phyloP scores from a whole-genome alignment of 345 rosid genomes.

The Camelina sativa region DNA sequence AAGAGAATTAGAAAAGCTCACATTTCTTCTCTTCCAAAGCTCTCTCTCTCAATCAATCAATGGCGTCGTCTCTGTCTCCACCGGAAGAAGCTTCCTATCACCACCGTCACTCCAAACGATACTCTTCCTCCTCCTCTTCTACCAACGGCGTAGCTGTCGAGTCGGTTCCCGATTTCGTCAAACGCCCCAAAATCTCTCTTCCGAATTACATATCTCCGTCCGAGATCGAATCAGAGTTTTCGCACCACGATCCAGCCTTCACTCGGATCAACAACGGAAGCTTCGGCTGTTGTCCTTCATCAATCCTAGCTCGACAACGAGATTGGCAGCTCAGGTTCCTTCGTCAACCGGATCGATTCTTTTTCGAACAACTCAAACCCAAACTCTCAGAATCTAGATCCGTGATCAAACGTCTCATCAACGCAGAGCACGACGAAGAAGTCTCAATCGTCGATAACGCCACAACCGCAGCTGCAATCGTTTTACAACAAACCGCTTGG shows the following conservation, averaged over 20 bases:
- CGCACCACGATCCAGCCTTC: conserved; percentile 70
- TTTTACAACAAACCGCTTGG: conserved; percentile 74
- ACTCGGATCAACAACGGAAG: conserved; percentile 93
- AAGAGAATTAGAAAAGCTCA: background rate
- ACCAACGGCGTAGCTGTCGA: conserved; percentile 18
- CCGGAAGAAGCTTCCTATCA: conserved; percentile 38
- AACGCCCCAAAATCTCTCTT: conserved; percentile 50
- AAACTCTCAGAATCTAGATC: conserved; percentile 62
- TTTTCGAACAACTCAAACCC: conserved; percentile 60
- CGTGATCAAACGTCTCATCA: conserved; percentile 57
- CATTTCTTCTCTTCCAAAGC: background rate
- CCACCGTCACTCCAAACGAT: conserved; percentile 41
- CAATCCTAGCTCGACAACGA: conserved; percentile 66
- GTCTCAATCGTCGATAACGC: conserved; percentile 94
- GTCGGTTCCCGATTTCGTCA: conserved; percentile 41
- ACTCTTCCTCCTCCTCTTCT: background rate
- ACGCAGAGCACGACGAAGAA: conserved; percentile 74
- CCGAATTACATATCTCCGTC: conserved; percentile 45
- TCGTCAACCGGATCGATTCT: conserved; percentile 80
- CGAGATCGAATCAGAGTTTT: conserved; percentile 70
- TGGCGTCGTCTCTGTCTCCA: conserved; percentile 51
- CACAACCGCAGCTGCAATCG: conserved; percentile 89
- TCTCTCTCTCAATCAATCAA: conserved; percentile 4
- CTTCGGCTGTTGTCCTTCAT: conserved; percentile 83
- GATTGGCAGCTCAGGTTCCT: conserved; percentile 71